Percentiles rank a stretch among this genome's conserved stretches.
phyloP scores from a whole-genome alignment of 331 rosid genomes.

The Spiraea crenata region DNA sequence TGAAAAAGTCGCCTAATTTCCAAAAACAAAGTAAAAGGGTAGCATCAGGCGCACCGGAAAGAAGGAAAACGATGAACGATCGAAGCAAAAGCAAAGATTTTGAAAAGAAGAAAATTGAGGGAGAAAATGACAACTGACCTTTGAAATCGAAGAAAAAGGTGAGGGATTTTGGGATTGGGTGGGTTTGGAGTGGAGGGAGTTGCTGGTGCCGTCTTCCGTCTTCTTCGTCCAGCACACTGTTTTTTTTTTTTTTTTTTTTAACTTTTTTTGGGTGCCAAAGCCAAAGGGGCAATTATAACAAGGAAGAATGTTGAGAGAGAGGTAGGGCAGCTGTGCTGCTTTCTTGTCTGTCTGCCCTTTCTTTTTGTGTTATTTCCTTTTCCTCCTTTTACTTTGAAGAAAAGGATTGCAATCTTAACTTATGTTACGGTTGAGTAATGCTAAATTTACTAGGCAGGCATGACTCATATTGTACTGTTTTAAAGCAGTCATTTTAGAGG shows the following conservation, averaged over 20 bases:
- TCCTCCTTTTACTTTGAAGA: neutral
- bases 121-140: slow-evolving; percentile 6
- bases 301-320: slow-evolving; percentile 4
- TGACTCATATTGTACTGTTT: too few relatives aligned
- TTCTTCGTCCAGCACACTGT: slow-evolving; percentile 15
- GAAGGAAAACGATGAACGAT: neutral
- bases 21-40: neutral
- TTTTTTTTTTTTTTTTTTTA: neutral
- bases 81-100: neutral
- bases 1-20: neutral
- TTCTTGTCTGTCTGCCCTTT: neutral
- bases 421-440: too few relatives aligned
- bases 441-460: too few relatives aligned
- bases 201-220: slow-evolving; percentile 11
- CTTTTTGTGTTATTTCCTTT: neutral
- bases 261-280: neutral
- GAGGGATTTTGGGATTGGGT: neutral
- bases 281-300: neutral
- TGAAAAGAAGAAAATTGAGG: neutral
- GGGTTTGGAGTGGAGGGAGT: neutral
- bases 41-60: slow-evolving; percentile 10
- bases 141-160: neutral
- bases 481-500: neutral
- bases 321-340: neutral
- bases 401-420: too few relatives aligned